These are phyloP conservation scores for Fusarium praegraminearum DNA, from an alignment of 2,329 filamentous ascomycete genomes.

Conservation along the genomic window DNA sequence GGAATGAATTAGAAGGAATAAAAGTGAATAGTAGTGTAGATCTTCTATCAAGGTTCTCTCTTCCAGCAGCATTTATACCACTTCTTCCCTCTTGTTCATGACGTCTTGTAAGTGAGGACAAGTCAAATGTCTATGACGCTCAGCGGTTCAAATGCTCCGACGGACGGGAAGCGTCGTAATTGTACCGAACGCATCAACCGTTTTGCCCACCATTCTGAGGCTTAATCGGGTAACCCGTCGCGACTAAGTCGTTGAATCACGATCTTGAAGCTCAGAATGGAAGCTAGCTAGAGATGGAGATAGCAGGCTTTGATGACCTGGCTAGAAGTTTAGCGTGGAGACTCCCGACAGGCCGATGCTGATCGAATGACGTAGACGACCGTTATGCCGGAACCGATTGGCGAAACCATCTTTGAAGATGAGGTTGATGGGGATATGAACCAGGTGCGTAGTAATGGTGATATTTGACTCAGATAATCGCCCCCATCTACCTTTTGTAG, in stretches of 20 bases:
- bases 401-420: not conserved
- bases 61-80: conserved; percentile 25
- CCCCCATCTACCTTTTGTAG: not conserved
- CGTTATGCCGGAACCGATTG: conserved; percentile 1
- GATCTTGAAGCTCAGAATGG: conserved; percentile 15
- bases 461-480: not conserved
- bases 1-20: not conserved
- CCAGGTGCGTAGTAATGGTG: not conserved
- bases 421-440: not conserved
- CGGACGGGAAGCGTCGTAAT: conserved; percentile 10
- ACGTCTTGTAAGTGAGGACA: conserved; percentile 13
- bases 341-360: conserved; percentile 1
- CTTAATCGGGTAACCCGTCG: conserved; percentile 20
- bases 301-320: not conserved
- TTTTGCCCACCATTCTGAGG: not conserved
- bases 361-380: conserved; percentile 27
- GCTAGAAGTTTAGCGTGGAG: conserved; percentile 9
- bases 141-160: conserved; percentile 3
- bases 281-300: conserved; percentile 20
- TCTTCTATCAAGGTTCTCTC: conserved; percentile 29
- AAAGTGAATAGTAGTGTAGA: not conserved
- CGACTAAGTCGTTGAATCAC: conserved; percentile 6
- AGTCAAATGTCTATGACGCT: conserved; percentile 32
- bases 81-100: conserved; percentile 1
- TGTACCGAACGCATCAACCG: not conserved